These are phyloP conservation scores for Nannochloris sp. DNA, from an alignment of 139 green algal species.

Conservation along the genomic window DNA sequence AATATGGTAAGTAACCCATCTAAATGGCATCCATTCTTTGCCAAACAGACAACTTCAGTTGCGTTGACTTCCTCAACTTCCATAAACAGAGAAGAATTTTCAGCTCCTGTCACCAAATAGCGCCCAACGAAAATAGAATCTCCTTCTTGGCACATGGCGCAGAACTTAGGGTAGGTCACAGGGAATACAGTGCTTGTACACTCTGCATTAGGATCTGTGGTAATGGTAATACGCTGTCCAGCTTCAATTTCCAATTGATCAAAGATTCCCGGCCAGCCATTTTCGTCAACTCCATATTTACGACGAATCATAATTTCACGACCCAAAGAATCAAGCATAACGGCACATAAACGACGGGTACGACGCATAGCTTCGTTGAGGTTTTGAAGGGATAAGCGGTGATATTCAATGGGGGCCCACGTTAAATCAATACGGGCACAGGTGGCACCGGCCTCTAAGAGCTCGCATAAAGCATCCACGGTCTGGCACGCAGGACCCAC, in stretches of 20 bases:
- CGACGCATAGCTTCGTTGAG: slow-evolving; percentile 63
- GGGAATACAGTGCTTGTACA: slow-evolving; percentile 50
- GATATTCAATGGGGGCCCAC: slow-evolving; percentile 68
- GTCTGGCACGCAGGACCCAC: slow-evolving; percentile 75
- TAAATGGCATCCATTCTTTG: slow-evolving; percentile 62
- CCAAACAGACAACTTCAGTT: slow-evolving; percentile 65
- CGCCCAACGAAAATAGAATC: slow-evolving; percentile 83
- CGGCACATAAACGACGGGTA: slow-evolving; percentile 60
- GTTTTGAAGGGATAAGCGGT: slow-evolving; percentile 65
- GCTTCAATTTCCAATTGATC: slow-evolving; percentile 37
- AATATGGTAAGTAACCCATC: slow-evolving; percentile 89
- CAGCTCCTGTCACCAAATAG: slow-evolving; percentile 85
- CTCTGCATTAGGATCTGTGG: slow-evolving; percentile 35
- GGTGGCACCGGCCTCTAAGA: slow-evolving; percentile 58
- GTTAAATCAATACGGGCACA: slow-evolving; percentile 73
- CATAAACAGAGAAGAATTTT: slow-evolving; percentile 73
- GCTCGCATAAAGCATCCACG: slow-evolving; percentile 59
- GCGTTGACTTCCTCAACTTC: slow-evolving; percentile 46
- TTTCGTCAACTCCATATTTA: slow-evolving; percentile 52
- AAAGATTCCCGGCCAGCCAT: slow-evolving; percentile 57
- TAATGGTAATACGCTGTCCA: slow-evolving; percentile 32
- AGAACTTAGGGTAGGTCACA: slow-evolving; percentile 74
- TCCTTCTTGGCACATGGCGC: slow-evolving; percentile 48
- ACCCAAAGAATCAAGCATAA: slow-evolving; percentile 78
- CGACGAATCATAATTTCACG: slow-evolving; percentile 67